These are phyloP conservation scores for Pseudogymnoascus sp. DNA, from an alignment of 2,329 filamentous ascomycete genomes.

Conservation along the genomic window DNA sequence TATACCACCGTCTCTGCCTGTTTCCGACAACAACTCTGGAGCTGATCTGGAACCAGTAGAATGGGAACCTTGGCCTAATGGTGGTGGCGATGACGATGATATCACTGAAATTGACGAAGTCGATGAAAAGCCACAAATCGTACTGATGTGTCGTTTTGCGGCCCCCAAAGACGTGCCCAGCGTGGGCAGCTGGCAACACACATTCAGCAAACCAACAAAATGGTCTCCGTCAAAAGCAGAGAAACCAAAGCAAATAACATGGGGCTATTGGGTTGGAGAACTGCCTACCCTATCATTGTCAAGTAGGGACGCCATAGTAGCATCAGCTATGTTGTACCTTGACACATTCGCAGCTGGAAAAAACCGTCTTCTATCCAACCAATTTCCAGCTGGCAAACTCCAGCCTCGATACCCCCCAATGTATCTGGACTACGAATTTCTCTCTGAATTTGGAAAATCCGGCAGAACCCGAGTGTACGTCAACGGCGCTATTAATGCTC, in stretches of 20 bases:
- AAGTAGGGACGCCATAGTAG: not conserved
- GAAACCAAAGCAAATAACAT: not conserved
- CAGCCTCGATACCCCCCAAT: not conserved
- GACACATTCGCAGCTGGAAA: not conserved
- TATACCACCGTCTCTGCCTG: not conserved
- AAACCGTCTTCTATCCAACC: not conserved
- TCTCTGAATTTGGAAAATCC: not conserved
- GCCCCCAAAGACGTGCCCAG: not conserved
- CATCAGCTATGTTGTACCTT: not conserved
- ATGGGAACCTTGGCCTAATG: not conserved
- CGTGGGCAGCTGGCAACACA: not conserved
- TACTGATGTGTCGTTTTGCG: not conserved
- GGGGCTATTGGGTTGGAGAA: not conserved
- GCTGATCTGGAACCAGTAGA: not conserved
- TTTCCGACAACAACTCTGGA: not conserved
- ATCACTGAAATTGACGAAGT: not conserved
- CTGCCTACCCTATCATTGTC: not conserved
- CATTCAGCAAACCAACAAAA: not conserved
- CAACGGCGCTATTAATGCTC: not conserved
- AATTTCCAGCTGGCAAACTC: not conserved
- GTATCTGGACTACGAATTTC: not conserved
- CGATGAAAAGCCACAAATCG: not conserved
- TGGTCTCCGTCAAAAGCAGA: not conserved
- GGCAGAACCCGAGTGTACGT: not conserved
- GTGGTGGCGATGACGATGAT: not conserved